These are phyloP conservation scores for Thraustotheca clavata DNA, from an alignment of 352 stramenopile genomes.

Conservation along the genomic window DNA sequence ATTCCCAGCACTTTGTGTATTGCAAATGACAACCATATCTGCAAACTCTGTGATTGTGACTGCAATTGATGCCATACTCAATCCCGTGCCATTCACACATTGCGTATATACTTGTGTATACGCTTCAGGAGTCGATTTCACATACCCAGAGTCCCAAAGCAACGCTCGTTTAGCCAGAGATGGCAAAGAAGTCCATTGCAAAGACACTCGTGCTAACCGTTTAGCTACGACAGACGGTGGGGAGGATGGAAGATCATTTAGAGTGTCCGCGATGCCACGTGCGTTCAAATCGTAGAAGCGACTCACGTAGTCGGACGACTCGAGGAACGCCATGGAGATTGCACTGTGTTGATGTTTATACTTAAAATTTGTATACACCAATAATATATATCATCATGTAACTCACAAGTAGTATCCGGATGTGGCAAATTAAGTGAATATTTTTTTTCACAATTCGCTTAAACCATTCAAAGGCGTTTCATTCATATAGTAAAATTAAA, in stretches of 20 bases:
- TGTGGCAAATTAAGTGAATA: too few species aligned
- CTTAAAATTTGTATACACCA: too few species aligned
- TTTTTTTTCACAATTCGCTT: too few species aligned
- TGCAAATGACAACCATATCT: not conserved
- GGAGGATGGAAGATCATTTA: not conserved
- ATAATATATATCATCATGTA: too few species aligned
- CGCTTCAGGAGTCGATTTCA: not conserved
- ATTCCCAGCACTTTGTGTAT: not conserved
- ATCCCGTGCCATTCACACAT: not conserved
- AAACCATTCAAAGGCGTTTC: too few species aligned
- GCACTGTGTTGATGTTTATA: not conserved
- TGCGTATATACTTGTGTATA: not conserved
- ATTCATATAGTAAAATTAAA: too few species aligned
- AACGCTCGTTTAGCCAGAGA: constrained; percentile 5
- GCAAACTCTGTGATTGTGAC: not conserved
- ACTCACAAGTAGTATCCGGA: too few species aligned
- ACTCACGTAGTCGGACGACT: constrained; percentile 11
- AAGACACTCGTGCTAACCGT: not conserved
- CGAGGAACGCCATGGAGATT: not conserved
- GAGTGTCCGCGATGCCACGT: not conserved
- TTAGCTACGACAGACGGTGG: not conserved
- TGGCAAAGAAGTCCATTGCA: constrained; percentile 6
- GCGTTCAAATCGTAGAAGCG: constrained; percentile 16
- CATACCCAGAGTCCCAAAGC: constrained; percentile 14
- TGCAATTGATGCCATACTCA: not conserved